Evolutionary conservation across 2,329 filamentous ascomycete genomes (phyloP).

Genomic region (Colletotrichum destructivum): DNA sequence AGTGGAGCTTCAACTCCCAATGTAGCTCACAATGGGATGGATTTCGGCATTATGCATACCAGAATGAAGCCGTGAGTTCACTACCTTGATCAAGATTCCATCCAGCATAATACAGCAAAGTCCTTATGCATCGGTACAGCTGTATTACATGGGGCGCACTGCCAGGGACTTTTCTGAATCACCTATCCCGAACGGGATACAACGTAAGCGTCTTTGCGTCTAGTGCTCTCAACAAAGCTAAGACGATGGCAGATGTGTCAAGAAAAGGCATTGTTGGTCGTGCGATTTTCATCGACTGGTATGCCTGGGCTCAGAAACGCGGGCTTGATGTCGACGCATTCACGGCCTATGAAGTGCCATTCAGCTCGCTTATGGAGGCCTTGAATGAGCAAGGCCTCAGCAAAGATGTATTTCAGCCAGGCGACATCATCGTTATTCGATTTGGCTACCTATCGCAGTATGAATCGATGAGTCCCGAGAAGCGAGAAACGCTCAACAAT

Average conservation of each 20-base stretch:
- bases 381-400: not conserved
- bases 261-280: not conserved
- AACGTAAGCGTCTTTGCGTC: constrained; percentile 39
- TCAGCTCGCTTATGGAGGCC: not conserved
- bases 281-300: not conserved
- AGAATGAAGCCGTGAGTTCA: constrained; percentile 42
- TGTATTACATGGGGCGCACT: constrained; percentile 48
- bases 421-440: not conserved
- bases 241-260: not conserved
- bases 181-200: constrained; percentile 44
- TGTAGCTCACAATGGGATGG: constrained; percentile 48
- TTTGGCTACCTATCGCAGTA: not conserved
- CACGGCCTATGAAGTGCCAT: not conserved
- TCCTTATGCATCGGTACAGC: constrained; percentile 7
- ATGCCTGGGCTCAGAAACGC: not conserved
- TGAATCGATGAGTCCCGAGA: not conserved
- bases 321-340: not conserved
- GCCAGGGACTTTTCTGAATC: constrained; percentile 44
- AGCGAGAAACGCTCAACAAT: not conserved
- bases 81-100: not conserved
- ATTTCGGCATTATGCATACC: constrained; percentile 46
- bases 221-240: not conserved
- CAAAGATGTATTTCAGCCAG: not conserved
- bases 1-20: constrained; percentile 48
- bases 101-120: not conserved